These are phyloP conservation scores for Aureobasidium sp. DNA, from an alignment of 2,329 filamentous ascomycete genomes.

Conservation along the genomic window DNA sequence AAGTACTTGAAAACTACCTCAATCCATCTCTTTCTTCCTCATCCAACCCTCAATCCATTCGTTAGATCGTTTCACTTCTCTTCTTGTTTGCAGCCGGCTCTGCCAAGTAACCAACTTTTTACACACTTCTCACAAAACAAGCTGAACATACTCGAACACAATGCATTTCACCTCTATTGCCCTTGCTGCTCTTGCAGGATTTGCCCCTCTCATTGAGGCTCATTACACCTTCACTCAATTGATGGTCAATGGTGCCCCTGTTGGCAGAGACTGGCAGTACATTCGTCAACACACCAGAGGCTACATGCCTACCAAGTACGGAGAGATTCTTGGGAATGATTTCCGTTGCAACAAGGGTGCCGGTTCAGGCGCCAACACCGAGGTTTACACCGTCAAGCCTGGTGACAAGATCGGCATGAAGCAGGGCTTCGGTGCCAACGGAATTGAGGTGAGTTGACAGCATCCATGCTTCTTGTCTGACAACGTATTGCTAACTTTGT, in stretches of 20 bases:
- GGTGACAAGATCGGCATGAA: conserved; percentile 17
- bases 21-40: not conserved
- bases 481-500: not conserved
- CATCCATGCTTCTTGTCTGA: not conserved
- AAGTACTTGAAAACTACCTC: not conserved
- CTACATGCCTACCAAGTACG: conserved; percentile 21
- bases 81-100: not conserved
- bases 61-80: not conserved
- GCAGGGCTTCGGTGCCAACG: not conserved
- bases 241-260: conserved; percentile 33
- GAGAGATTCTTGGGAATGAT: conserved; percentile 27
- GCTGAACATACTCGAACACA: not conserved
- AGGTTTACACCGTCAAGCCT: conserved; percentile 23
- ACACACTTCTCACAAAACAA: not conserved
- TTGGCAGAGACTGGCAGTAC: conserved; percentile 37
- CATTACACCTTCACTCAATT: conserved; percentile 29
- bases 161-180: conserved; percentile 4
- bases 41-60: not conserved
- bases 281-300: conserved; percentile 28
- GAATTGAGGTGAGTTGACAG: not conserved
- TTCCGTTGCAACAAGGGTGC: conserved; percentile 17
- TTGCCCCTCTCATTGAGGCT: conserved; percentile 17
- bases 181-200: not conserved
- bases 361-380: conserved; percentile 22
- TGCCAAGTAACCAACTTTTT: not conserved